Base-by-base conservation (phyloP, 1,139 yeast species). In the Suhomyces choctaworum region DNA sequence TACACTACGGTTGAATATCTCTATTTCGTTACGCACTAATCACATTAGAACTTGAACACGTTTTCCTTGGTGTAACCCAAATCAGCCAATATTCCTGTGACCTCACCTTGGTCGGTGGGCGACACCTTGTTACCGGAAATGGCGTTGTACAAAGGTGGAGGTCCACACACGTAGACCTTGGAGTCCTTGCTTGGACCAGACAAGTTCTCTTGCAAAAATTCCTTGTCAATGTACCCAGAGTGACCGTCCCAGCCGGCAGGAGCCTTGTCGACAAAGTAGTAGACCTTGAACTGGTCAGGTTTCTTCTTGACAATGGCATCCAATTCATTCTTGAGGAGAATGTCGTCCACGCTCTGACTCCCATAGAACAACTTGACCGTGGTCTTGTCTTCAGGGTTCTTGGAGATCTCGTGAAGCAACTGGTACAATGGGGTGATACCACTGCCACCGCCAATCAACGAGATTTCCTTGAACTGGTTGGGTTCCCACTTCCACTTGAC, bases 371-470 rank as follows among this genome's bases (percentile, higher is more conserved):
- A 73, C 48, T 79, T 73, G 45, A 92, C 77, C 70, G 84, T 82
- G 54, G 97, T 92, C 61, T 85, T 83, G 67, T 90, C 97, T 24
- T 65, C 66, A 29, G 94, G 88, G 70, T 89, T 79, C 52, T 73
- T 72, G 57, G 82, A 66, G 52, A 84, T 74, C 46, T 80, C 80
- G 50, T 78, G 81, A 47, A 87, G 64, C 60, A 92, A 66, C 68
- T 92, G 98, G 73, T 75, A 89, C 72, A 90, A 74, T 44, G 97
- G 98, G 20, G 97, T 87, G 64, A 92, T 88, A 64, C 97, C 97
- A 31, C 95, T 76, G 56, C 98, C 98, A 51, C 96, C 98, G 49
- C 97, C 97, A 52, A 92, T 73, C 69, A 92, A 75, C 37, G 85
- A 84, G 56, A 94, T 77, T 46, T 80, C 72, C 53, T 84, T 78